Conservation (phyloP, 164 flowering plant species). For the Platanus orientalis region DNA sequence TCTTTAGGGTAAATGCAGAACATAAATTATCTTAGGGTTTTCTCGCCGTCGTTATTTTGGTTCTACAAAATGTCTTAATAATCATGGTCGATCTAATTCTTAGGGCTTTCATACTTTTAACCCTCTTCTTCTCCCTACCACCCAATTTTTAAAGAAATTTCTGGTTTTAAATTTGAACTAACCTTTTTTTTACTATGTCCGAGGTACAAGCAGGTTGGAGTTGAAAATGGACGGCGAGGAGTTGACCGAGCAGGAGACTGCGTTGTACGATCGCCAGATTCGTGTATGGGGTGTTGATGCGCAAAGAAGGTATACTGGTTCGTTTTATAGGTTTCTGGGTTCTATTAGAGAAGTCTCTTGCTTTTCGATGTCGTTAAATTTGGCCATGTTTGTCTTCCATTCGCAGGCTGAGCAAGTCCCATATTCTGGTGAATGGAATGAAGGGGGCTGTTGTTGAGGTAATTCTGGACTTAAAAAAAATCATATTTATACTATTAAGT, state of each 20-base stretch:
- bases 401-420: conserved; percentile 79
- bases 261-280: conserved; percentile 93
- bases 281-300: conserved; percentile 99
- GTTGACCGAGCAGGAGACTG: conserved; percentile 94
- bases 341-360: no score
- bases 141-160: no score
- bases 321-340: no score
- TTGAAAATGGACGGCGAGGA: conserved; percentile 71
- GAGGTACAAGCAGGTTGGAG: conserved; percentile 11
- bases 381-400: neutral
- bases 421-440: conserved; percentile 76
- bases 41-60: no score
- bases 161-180: no score
- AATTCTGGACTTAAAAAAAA: neutral
- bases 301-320: conserved; percentile 68
- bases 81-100: no score
- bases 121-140: no score
- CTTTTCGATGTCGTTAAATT: neutral
- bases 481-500: no score
- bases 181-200: neutral
- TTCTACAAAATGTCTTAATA: no score
- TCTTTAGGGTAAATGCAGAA: no score
- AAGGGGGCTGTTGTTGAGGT: conserved; percentile 89
- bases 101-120: no score
- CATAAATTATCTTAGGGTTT: no score